Conservation (phyloP, 75 land plant species). For the Sequoia sempervirens region DNA sequence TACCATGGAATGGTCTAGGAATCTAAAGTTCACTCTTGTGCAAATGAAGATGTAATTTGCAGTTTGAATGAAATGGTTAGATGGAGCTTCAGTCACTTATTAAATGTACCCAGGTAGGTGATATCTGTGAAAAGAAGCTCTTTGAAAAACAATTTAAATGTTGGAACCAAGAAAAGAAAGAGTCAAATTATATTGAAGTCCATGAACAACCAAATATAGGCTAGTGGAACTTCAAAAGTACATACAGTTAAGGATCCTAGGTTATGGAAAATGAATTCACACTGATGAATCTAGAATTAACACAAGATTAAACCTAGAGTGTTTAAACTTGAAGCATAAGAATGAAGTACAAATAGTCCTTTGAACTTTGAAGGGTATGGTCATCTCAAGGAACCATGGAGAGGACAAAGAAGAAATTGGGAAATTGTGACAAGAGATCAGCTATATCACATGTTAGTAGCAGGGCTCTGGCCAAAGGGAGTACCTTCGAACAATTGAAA, state of each 20-base stretch:
- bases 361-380: neutral
- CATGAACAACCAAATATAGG: neutral
- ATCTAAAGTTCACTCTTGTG: too few species aligned
- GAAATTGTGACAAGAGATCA: neutral
- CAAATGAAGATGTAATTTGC: too few species aligned
- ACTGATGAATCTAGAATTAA: neutral
- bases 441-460: neutral
- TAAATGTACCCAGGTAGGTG: too few species aligned
- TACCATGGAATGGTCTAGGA: too few species aligned
- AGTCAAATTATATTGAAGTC: neutral
- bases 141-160: too few species aligned
- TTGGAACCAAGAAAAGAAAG: neutral
- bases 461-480: neutral
- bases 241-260: neutral
- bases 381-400: neutral
- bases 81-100: too few species aligned
- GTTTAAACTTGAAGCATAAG: neutral
- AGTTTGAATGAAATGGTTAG: too few species aligned
- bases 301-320: neutral
- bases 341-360: neutral
- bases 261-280: neutral
- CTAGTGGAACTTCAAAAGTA: neutral
- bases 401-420: neutral
- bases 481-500: neutral
- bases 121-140: neutral